A percentile compares a stretch with the other conserved stretches of the same genome.
These are phyloP conservation scores for Mycena metata DNA, from an alignment of 768 basidiomycete genomes.

Conservation along the genomic window DNA sequence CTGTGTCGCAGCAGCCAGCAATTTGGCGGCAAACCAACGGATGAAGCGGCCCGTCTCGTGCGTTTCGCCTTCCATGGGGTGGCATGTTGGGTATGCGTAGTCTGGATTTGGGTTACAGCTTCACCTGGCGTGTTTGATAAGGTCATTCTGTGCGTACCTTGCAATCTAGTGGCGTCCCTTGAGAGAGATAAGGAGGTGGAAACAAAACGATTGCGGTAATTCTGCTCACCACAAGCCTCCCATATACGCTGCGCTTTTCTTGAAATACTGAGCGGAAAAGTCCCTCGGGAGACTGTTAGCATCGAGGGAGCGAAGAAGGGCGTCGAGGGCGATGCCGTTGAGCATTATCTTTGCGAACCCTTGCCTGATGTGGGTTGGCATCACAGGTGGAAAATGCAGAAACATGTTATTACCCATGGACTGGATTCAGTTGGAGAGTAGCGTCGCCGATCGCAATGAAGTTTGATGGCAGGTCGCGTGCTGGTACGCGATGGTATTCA, in stretches of 20 bases:
- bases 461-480: too few species aligned
- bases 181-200: not conserved
- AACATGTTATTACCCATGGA: slow-evolving; percentile 34
- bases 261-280: slow-evolving; percentile 26
- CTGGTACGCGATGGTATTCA: too few species aligned
- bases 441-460: too few species aligned
- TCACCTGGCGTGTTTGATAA: not conserved
- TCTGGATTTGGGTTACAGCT: slow-evolving; percentile 16
- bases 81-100: slow-evolving; percentile 32
- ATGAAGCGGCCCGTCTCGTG: too few species aligned
- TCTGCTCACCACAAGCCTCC: slow-evolving; percentile 30
- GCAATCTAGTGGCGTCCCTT: too few species aligned
- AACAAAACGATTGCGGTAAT: not conserved
- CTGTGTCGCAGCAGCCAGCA: slow-evolving; percentile 12
- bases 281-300: not conserved
- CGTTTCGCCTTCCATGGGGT: slow-evolving; percentile 32
- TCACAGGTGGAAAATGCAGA: not conserved
- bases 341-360: slow-evolving; percentile 41
- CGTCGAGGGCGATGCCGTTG: slow-evolving; percentile 39
- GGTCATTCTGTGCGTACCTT: slow-evolving; percentile 25
- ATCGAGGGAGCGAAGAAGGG: slow-evolving; percentile 22
- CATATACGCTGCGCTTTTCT: slow-evolving; percentile 5
- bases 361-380: slow-evolving; percentile 25
- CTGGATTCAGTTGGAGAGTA: slow-evolving; percentile 40
- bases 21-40: slow-evolving; percentile 5